A percentile compares a stretch with the other conserved stretches of the same genome.
Conservation (phyloP, 352 stramenopile species). For the Globisporangium megalacanthum region DNA sequence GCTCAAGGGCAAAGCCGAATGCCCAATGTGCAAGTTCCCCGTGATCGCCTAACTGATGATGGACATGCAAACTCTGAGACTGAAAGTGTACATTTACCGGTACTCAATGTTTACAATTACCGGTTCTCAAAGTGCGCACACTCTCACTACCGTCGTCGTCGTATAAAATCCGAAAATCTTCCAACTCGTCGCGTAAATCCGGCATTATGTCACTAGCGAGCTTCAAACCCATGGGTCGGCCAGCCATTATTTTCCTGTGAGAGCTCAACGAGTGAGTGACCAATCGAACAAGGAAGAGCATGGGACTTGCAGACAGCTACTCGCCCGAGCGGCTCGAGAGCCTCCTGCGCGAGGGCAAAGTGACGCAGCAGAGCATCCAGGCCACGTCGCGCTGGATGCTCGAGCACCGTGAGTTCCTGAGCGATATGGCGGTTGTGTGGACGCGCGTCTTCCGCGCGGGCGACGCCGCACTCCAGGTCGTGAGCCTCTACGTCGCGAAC, state of each 20-base stretch:
- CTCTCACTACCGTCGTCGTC: no score
- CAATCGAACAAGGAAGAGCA: constrained; percentile 3
- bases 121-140: no score
- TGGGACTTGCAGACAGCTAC: constrained; percentile 24
- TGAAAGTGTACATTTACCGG: no score
- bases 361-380: constrained; percentile 84
- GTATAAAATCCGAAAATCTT: no score
- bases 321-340: constrained; percentile 55
- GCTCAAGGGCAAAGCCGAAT: constrained; percentile 63
- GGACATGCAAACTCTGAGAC: no score
- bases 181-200: no score
- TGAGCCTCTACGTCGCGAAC: constrained; percentile 82
- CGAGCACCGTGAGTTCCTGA: constrained; percentile 42
- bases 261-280: no score
- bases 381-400: constrained; percentile 75
- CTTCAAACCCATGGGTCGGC: no score
- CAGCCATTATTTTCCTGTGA: no score
- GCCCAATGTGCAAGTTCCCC: constrained; percentile 77
- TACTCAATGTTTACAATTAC: no score
- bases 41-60: constrained; percentile 33
- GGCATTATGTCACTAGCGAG: no score
- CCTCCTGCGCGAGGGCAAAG: constrained; percentile 62
- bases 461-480: constrained; percentile 68
- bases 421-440: constrained; percentile 65
- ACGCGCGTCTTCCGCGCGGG: constrained; percentile 35